These are phyloP conservation scores for Trifolium subterraneum DNA, from an alignment of 306 rosid species.

Conservation along the genomic window DNA sequence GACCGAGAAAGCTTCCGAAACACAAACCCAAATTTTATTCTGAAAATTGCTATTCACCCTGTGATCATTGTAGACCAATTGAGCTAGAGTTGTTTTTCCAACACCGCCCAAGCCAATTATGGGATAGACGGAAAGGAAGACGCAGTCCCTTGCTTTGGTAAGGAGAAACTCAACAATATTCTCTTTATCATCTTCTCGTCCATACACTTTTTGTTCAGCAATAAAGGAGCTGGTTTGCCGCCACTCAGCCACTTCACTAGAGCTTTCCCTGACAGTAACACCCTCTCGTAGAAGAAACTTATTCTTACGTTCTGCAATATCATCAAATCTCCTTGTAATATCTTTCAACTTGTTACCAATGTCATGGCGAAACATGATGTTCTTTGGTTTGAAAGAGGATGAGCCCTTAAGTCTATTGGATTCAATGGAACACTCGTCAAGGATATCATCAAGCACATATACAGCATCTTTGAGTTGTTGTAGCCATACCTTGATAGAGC, in stretches of 20 bases:
- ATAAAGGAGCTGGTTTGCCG: neutral
- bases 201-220: neutral
- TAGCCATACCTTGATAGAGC: too few relatives aligned
- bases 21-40: neutral
- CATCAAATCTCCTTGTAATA: neutral
- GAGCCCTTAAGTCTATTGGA: too few relatives aligned
- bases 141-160: neutral
- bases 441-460: too few relatives aligned
- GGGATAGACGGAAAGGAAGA: neutral
- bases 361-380: neutral
- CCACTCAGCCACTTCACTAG: neutral
- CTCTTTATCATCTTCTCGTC: neutral
- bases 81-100: neutral
- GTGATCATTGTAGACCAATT: neutral
- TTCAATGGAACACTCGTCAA: too few relatives aligned
- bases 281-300: too few relatives aligned
- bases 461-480: too few relatives aligned
- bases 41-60: neutral
- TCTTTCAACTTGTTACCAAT: neutral
- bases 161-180: neutral
- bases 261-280: too few relatives aligned
- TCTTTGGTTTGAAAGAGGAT: too few relatives aligned
- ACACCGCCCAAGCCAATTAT: neutral
- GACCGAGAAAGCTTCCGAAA: neutral
- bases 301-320: neutral